Conservation (phyloP, 2,329 filamentous ascomycete species). For the Drechslerella coelobrocha region DNA sequence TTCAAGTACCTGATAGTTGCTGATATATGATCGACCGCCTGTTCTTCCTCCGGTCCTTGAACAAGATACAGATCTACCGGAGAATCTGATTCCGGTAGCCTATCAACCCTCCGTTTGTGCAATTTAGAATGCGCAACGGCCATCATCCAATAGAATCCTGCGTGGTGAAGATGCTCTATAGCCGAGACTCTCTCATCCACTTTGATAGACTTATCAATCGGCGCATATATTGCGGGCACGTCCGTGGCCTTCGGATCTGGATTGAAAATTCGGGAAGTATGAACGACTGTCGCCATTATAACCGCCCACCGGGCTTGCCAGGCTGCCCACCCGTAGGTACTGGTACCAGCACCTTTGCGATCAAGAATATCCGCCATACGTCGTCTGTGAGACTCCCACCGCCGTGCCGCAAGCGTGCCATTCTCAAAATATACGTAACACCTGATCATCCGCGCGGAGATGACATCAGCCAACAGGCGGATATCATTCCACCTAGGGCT, state of each 20-base stretch:
- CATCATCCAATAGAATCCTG: slow-evolving; percentile 71
- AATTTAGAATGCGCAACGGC: slow-evolving; percentile 67
- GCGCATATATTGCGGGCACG: slow-evolving; percentile 62
- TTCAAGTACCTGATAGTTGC: slow-evolving; percentile 38
- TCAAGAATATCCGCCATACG: slow-evolving; percentile 79
- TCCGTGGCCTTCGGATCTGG: slow-evolving; percentile 34
- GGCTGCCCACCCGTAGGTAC: slow-evolving; percentile 90
- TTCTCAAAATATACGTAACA: slow-evolving; percentile 82
- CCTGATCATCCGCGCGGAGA: slow-evolving; percentile 80
- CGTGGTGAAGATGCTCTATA: slow-evolving; percentile 71
- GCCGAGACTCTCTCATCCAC: slow-evolving; percentile 67
- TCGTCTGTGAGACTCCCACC: slow-evolving; percentile 79
- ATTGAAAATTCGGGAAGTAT: slow-evolving; percentile 36
- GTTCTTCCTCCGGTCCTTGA: slow-evolving; percentile 62
- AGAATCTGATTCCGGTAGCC: slow-evolving; percentile 68
- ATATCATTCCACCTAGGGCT: slow-evolving; percentile 89
- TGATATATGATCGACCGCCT: slow-evolving; percentile 36
- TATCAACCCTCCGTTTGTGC: slow-evolving; percentile 64
- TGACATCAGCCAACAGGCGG: slow-evolving; percentile 81
- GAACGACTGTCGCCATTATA: slow-evolving; percentile 48
- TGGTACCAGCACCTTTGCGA: slow-evolving; percentile 80
- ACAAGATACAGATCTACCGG: slow-evolving; percentile 72
- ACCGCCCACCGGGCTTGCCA: slow-evolving; percentile 78
- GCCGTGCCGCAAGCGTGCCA: slow-evolving; percentile 77
- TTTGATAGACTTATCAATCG: slow-evolving; percentile 66